These are phyloP conservation scores for Bipolaris oryzae DNA, from an alignment of 2,329 filamentous ascomycete genomes.

Conservation along the genomic window DNA sequence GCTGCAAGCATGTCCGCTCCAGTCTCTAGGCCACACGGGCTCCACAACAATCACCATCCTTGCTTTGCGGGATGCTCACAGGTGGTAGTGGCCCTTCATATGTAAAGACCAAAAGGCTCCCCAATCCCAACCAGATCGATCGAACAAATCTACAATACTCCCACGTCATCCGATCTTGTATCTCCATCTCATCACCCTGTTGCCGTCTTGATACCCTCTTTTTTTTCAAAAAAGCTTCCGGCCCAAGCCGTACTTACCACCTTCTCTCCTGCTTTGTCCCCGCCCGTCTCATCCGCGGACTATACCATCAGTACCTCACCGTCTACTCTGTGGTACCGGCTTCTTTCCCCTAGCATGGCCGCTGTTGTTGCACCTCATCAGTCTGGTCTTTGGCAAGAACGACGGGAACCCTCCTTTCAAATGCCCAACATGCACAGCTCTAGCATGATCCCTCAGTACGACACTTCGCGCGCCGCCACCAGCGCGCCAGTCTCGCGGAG, in stretches of 20 bases:
- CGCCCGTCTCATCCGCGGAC: slow-evolving; percentile 21
- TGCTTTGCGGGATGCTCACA: slow-evolving; percentile 39
- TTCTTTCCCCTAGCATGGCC: slow-evolving; percentile 41
- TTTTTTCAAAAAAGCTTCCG: slow-evolving; percentile 27
- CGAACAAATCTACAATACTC: slow-evolving; percentile 39
- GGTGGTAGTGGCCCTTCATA: slow-evolving; percentile 37
- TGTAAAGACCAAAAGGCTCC: slow-evolving; percentile 43
- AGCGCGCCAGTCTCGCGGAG: slow-evolving; percentile 34
- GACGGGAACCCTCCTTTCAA: slow-evolving; percentile 37
- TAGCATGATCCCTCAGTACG: slow-evolving; percentile 40
- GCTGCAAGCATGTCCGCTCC: slow-evolving; percentile 42
- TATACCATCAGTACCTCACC: slow-evolving; percentile 29
- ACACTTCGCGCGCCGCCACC: slow-evolving; percentile 33
- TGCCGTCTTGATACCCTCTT: slow-evolving; percentile 28
- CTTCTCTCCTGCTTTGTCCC: slow-evolving; percentile 24
- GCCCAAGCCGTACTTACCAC: slow-evolving; percentile 32
- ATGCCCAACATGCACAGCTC: slow-evolving; percentile 40
- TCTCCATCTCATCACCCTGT: slow-evolving; percentile 26
- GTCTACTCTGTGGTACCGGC: slow-evolving; percentile 25
- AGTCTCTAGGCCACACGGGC: slow-evolving; percentile 36
- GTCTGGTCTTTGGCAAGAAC: slow-evolving; percentile 43
- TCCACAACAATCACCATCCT: slow-evolving; percentile 46
- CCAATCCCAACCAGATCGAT: slow-evolving; percentile 32
- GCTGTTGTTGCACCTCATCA: slow-evolving; percentile 47
- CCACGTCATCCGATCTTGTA: slow-evolving; percentile 36